Evolutionary conservation across 306 rosid species (phyloP), one percentile per base, ranked within the genome.

Genomic region (Delonix regia): DNA sequence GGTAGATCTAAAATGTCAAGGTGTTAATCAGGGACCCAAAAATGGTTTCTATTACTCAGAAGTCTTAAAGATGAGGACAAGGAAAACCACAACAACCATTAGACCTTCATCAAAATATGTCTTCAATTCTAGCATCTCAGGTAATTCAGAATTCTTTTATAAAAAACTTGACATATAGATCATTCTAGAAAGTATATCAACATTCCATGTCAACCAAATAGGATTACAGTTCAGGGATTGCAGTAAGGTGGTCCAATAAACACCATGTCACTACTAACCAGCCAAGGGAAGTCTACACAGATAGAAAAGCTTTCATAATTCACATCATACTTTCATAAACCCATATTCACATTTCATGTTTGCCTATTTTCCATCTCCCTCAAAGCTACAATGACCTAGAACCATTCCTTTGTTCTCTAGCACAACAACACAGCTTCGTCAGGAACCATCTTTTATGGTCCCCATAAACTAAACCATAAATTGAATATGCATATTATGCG

Each of bases 401-500:
- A 9, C 64, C 10, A 61, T 4, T 6, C 1, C 12, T 61, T 15
- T 42, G 42, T 61, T 62, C 44, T 30, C 45, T 30, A 18, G 24
- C 45, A 30, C 68, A 62, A 27, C 16, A 59, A 21, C 45, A 33
- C 44, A 33, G 18, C 44, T 33, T 62, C 5, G 3, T 27, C 66
- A 15, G 41, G 21, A 60, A 16, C 25, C 68, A 30, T 30, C 44
- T 15, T 62, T 62, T 62, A 62, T 33, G 25, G 16, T 62, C 24
- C 25, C 68, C 45, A 3, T 16, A 14, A 62, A 33, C 44, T 24
- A 62, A 22, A 42, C 5, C 30, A 65, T 30, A 75, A 64, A 53
- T 45, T 4, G 30, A 21, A 63, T 22, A 71, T 36, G 65, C 34
- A 38, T 78, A 52, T 19, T 78, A 74, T 19, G 48, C 48, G 51